These are phyloP conservation scores for Cladosporium colombiae DNA, from an alignment of 2,329 filamentous ascomycete species.

Conservation along the genomic window DNA sequence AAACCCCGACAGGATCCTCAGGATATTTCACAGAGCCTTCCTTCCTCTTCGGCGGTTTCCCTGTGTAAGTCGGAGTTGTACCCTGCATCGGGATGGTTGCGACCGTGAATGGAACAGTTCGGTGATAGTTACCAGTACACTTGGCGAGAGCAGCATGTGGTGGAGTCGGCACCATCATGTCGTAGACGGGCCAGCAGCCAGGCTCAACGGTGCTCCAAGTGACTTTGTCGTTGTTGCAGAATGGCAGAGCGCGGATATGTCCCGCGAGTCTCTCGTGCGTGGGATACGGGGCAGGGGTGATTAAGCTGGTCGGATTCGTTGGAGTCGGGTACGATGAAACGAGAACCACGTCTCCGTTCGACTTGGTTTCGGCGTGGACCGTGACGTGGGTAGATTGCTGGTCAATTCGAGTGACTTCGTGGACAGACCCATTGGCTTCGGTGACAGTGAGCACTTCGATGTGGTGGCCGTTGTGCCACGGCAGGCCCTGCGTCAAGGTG, in stretches of 20 bases:
- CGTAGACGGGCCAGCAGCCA: constrained; percentile 4
- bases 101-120: neutral
- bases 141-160: neutral
- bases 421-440: neutral
- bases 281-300: neutral
- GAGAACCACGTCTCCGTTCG: constrained; percentile 2
- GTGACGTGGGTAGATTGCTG: constrained; percentile 14
- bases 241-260: neutral
- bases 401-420: constrained; percentile 8
- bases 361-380: constrained; percentile 1
- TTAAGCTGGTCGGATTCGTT: neutral
- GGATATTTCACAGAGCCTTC: neutral
- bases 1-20: neutral
- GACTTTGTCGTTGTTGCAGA: neutral
- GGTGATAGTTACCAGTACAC: neutral
- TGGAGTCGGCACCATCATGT: neutral
- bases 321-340: neutral
- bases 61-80: neutral
- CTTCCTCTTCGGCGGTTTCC: neutral
- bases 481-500: constrained; percentile 9
- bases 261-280: neutral
- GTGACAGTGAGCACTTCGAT: constrained; percentile 12
- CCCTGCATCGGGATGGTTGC: neutral
- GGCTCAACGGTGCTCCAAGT: neutral
- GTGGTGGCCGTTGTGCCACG: constrained; percentile 13